A percentile compares a stretch with the other conserved stretches of the same genome.
phyloP scores from a whole-genome alignment of 768 basidiomycete species.

The Tulasnella sp. region DNA sequence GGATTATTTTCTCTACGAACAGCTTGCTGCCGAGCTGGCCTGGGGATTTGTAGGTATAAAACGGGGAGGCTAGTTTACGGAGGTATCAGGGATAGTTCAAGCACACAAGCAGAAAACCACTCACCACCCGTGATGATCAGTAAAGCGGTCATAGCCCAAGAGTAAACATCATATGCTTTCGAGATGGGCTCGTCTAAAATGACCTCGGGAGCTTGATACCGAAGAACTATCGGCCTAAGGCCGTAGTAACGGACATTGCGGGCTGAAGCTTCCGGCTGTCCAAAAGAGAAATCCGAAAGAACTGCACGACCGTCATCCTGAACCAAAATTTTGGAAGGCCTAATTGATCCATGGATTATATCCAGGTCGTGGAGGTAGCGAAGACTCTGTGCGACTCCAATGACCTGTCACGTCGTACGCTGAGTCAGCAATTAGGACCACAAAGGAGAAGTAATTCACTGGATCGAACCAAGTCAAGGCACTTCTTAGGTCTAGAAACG shows the following conservation, averaged over 20 bases:
- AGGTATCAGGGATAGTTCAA: background rate
- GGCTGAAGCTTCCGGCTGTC: background rate
- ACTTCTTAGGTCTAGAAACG: background rate
- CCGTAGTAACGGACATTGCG: background rate
- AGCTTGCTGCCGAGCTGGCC: background rate
- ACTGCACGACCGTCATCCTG: background rate
- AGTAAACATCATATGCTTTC: slow-evolving; percentile 7
- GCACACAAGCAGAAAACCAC: background rate
- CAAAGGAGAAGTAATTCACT: background rate
- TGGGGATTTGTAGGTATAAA: background rate
- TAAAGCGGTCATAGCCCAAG: slow-evolving; percentile 10
- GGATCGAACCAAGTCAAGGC: background rate
- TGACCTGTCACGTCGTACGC: background rate
- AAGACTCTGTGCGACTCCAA: background rate
- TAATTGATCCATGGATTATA: background rate
- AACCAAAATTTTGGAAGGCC: slow-evolving; percentile 4
- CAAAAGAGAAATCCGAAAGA: slow-evolving; percentile 3
- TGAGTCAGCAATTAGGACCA: background rate
- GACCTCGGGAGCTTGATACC: background rate
- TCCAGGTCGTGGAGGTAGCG: background rate
- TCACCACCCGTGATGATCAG: background rate
- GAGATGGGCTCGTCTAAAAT: background rate
- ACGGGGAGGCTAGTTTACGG: background rate
- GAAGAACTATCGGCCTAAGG: background rate
- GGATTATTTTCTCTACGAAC: background rate